Evolutionary conservation across 768 basidiomycete species (phyloP), one percentile per base, ranked within the genome.

Genomic region (Pisolithus tinctorius): DNA sequence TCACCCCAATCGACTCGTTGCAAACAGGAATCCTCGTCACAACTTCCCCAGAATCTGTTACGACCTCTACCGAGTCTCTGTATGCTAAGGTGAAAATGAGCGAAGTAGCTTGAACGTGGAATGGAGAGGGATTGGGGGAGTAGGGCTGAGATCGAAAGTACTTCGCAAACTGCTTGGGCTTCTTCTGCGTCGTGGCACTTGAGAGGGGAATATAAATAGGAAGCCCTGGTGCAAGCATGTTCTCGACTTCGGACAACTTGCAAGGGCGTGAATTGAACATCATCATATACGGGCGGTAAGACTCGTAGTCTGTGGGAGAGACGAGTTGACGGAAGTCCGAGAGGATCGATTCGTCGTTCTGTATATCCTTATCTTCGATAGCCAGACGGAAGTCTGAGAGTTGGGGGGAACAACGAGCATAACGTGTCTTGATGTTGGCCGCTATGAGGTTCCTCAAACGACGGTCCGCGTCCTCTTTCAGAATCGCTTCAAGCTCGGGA

Each of bases 131-230:
- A 11, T 13, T 13, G 13, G 34, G 34, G 11, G 11, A 14, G 34
- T 34, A 34, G 34, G 34, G 34, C 14, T 34, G 34, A 34, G 34
- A 4, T 34, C 34, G 34, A 34, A 34, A 45, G 45, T 62, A 62
- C 27, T 31, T 53, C 7, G 58, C 48, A 0, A 59, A 10, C 3
- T 48, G 7, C 30, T 62, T 60, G 6, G 50, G 14, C 1, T 20
- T 40, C 6, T 38, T 39, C 16, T 58, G 53, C 10, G 60, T 16
- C 4, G 43, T 45, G 25, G 48, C n/a, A 20, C 48, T 49, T 4
- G 48, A 49, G 34, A 41, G 14, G 34, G 39, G 38, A 10, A 49
- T 42, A 26, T 26, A 38, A 20, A n/a, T 27, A 6, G 48, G 48
- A 5, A 49, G 34, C 23, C 48, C 48, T 13, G 48, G 38, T 41